Evolutionary conservation across 73 alveolate species (phyloP).

Genomic region (Paramecium bursaria): DNA sequence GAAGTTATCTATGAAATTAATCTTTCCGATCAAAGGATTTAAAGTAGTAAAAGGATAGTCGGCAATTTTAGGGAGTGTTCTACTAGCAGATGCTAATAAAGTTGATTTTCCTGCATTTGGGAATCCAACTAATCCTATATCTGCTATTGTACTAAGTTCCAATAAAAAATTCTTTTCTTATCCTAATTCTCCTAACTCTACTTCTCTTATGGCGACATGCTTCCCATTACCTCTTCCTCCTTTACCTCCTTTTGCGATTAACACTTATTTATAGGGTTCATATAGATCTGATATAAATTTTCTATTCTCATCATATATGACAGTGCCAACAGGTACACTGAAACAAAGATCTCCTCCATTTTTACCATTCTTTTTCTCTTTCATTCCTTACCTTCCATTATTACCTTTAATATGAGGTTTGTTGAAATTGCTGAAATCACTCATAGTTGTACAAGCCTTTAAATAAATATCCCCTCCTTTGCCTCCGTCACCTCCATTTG

Average conservation of each 20-base stretch:
- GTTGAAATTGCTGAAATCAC: slow-evolving; percentile 72
- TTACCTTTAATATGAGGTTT: slow-evolving; percentile 81
- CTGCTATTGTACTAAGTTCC: slow-evolving; percentile 90
- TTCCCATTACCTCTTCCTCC: slow-evolving; percentile 80
- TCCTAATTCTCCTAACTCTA: slow-evolving; percentile 69
- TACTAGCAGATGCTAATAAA: slow-evolving; percentile 83
- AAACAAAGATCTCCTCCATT: slow-evolving; percentile 76
- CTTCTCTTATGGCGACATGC: slow-evolving; percentile 61
- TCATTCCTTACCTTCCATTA: slow-evolving; percentile 81
- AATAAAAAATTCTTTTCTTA: slow-evolving; percentile 78
- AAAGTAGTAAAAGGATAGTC: slow-evolving; percentile 98
- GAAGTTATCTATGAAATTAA: slow-evolving; percentile 82
- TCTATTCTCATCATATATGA: slow-evolving; percentile 70
- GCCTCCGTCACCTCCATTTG: slow-evolving; percentile 94
- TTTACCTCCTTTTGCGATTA: slow-evolving; percentile 85
- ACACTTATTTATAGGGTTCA: slow-evolving; percentile 64
- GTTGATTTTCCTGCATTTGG: slow-evolving; percentile 98
- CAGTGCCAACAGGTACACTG: slow-evolving; percentile 88
- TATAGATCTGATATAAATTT: slow-evolving; percentile 74
- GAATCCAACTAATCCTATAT: slow-evolving; percentile 96
- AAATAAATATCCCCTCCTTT: slow-evolving; percentile 86
- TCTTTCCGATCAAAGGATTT: slow-evolving; percentile 88
- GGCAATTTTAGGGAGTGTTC: slow-evolving; percentile 97
- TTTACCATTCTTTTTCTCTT: slow-evolving; percentile 76
- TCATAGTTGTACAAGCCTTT: slow-evolving; percentile 61